Conservation (phyloP, 345 rosid species). For the Conringia planisiliqua region DNA sequence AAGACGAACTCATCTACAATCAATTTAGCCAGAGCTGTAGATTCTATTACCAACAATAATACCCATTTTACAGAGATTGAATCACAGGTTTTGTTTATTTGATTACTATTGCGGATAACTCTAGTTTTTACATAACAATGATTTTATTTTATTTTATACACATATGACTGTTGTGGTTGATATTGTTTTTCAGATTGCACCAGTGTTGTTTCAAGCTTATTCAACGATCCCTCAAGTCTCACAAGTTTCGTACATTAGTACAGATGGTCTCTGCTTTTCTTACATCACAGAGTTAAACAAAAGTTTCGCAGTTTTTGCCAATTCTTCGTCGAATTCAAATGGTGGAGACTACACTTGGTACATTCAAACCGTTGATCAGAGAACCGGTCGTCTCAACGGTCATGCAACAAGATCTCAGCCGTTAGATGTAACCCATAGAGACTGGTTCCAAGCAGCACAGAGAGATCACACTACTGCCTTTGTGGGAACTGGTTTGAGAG, state of each 20-base stretch:
- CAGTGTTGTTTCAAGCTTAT: slow-evolving; percentile 32
- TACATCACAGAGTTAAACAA: slow-evolving; percentile 1
- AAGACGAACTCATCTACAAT: slow-evolving; percentile 15
- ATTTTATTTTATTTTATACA: neutral
- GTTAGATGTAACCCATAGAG: slow-evolving; percentile 10
- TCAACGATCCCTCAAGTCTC: slow-evolving; percentile 24
- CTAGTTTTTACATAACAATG: neutral
- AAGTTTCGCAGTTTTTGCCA: slow-evolving; percentile 26
- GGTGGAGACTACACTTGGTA: slow-evolving; percentile 30
- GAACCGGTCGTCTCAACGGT: slow-evolving; percentile 17
- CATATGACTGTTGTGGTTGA: neutral
- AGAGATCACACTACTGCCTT: neutral
- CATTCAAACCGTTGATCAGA: slow-evolving; percentile 30
- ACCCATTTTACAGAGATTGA: slow-evolving; percentile 11
- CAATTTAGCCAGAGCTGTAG: slow-evolving; percentile 18
- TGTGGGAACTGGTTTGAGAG: slow-evolving; percentile 18
- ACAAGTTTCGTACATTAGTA: slow-evolving; percentile 27
- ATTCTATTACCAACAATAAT: slow-evolving; percentile 8
- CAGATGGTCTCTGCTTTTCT: slow-evolving; percentile 24
- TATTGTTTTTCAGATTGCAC: slow-evolving; percentile 25
- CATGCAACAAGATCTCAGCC: slow-evolving; percentile 7
- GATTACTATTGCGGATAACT: neutral
- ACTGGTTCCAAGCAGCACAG: slow-evolving; percentile 23
- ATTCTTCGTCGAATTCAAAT: neutral
- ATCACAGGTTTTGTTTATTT: slow-evolving; percentile 16